Base-by-base conservation (phyloP, 225 moss, liverwort and hornwort genomes). In the Rhytidiadelphus loreus region DNA sequence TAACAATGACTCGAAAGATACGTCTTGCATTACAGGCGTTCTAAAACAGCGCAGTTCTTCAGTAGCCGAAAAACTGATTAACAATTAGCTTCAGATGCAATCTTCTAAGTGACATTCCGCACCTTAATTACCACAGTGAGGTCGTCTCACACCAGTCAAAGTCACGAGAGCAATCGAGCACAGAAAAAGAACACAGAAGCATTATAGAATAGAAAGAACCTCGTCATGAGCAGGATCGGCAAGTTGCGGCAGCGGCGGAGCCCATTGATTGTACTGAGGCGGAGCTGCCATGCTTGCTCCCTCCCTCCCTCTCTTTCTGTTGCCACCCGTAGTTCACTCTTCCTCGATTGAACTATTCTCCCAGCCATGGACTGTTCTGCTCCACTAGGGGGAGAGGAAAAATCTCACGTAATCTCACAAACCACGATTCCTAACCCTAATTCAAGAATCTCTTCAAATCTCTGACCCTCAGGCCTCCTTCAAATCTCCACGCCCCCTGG, bases 231-330 rank as follows among this genome's bases (percentile, higher is more conserved):
- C 89, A 81, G 86, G 91, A 90, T 97, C 95, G 44, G 92, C 94
- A 82, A 92, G 65, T 86, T 93, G 93, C 86, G 91, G 89, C 44
- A 88, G 90, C 44, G 94, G 90, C 87, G 93, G 90, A 84, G 88
- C 88, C 96, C 96, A 97, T 83, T 94, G 95, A n/a, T 90, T 90
- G 87, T 92, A 92, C 92, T 91, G 94, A 77, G 96, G 93, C 85
- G 92, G 91, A 87, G 91, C 94, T 91, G 95, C 95, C 97, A 97
- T 97, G 62, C 46, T 77, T 48, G 22, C 20, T 83, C n/a, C 33
- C 59, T 82, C 87, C 71, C 61, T 53, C 62, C 19, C 65, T n/a
- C 72, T 59, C 71, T 57, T 19, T 25, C 48, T 50, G 68, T 52
- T 61, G 43, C 68, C 72, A 62, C 79, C 43, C 62, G 28, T 33